These are phyloP conservation scores for Eremothecium gossypii DNA, from an alignment of 1,139 yeast genomes.

Conservation along the genomic window DNA sequence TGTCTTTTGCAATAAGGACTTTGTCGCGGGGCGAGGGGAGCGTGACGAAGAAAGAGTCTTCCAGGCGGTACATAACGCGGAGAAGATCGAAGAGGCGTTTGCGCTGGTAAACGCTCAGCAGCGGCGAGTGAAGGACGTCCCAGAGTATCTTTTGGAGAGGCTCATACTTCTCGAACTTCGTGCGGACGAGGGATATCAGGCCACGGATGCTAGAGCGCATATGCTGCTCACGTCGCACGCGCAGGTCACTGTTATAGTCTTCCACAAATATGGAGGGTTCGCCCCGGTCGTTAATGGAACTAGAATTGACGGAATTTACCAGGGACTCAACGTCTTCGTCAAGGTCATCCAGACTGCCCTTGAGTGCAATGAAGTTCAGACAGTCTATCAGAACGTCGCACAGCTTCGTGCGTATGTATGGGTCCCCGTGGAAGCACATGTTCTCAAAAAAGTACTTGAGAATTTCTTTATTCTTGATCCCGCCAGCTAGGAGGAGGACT, in stretches of 20 bases:
- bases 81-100: constrained; percentile 57
- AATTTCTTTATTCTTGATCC: constrained; percentile 53
- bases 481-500: constrained; percentile 67
- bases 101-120: constrained; percentile 50
- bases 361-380: constrained; percentile 60
- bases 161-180: constrained; percentile 54
- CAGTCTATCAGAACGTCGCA: constrained; percentile 41
- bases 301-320: constrained; percentile 20
- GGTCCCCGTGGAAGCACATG: constrained; percentile 47
- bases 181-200: constrained; percentile 54
- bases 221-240: constrained; percentile 41
- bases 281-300: constrained; percentile 9
- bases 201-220: constrained; percentile 34
- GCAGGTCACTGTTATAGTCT: constrained; percentile 33
- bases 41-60: constrained; percentile 49
- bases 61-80: constrained; percentile 57
- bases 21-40: constrained; percentile 62
- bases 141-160: constrained; percentile 57
- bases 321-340: constrained; percentile 29
- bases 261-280: constrained; percentile 46
- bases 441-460: constrained; percentile 54
- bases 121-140: constrained; percentile 57
- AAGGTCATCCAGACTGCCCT: constrained; percentile 58
- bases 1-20: constrained; percentile 50
- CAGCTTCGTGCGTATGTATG: constrained; percentile 44